phyloP scores from a whole-genome alignment of 2,329 filamentous ascomycete genomes.

The Ophiosphaerella korrae region DNA sequence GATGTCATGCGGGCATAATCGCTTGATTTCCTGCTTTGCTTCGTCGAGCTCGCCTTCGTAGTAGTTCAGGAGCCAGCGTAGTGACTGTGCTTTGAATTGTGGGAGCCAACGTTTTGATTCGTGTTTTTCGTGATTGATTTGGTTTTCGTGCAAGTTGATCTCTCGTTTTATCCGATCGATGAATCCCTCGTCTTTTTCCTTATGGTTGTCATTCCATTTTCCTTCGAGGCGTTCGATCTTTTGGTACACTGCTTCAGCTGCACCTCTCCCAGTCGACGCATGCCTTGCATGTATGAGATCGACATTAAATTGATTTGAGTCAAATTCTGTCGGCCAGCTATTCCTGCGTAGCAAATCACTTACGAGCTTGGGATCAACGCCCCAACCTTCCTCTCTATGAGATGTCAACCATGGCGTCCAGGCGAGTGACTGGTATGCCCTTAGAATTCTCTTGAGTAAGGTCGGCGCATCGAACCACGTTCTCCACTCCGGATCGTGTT shows the following conservation, averaged over 20 bases:
- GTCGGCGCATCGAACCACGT: constrained; percentile 11
- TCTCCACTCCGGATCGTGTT: neutral
- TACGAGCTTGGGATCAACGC: neutral
- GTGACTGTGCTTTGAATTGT: constrained; percentile 2
- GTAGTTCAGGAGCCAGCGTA: constrained; percentile 3
- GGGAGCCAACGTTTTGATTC: neutral
- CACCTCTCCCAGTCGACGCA: constrained; percentile 3
- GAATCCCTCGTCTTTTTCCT: neutral
- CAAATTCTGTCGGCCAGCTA: constrained; percentile 10
- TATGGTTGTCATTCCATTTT: neutral
- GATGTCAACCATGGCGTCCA: constrained; percentile 23
- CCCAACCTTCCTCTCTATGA: constrained; percentile 6
- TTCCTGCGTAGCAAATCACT: constrained; percentile 9
- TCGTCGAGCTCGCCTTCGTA: constrained; percentile 3
- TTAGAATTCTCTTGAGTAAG: constrained; percentile 11
- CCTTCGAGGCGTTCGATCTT: constrained; percentile 4
- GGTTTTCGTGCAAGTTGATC: neutral
- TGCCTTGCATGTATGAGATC: constrained; percentile 18
- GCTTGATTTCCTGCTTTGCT: constrained; percentile 3
- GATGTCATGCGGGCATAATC: constrained; percentile 4
- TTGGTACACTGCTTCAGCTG: constrained; percentile 4
- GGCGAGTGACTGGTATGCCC: constrained; percentile 8
- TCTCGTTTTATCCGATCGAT: neutral
- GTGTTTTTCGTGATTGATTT: neutral
- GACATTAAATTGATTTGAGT: constrained; percentile 8